Evolutionary conservation across 352 stramenopile genomes (phyloP).

Genomic region (Pythium aquatile): DNA sequence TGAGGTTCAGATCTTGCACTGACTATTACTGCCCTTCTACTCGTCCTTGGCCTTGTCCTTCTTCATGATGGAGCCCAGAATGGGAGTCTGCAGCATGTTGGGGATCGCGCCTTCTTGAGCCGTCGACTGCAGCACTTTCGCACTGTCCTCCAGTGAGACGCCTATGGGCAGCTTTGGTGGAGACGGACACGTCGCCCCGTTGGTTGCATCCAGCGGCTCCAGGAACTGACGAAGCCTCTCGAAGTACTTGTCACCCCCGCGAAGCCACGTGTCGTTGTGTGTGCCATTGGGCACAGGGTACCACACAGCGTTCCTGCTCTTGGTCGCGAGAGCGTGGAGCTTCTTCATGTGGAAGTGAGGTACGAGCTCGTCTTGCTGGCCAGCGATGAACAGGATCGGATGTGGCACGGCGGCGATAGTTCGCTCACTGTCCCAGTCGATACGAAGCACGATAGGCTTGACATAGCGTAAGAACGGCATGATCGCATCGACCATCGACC

Average conservation of each 20-base stretch:
- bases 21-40: neutral
- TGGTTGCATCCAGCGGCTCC: conserved; percentile 28
- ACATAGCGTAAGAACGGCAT: conserved; percentile 90
- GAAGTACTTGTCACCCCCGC: conserved; percentile 89
- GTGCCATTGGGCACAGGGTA: conserved; percentile 86
- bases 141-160: conserved; percentile 2
- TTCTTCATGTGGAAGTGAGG: conserved; percentile 88
- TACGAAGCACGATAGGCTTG: conserved; percentile 89
- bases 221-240: conserved; percentile 67
- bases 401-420: conserved; percentile 61
- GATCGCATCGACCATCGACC: conserved; percentile 91
- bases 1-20: neutral
- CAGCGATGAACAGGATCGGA: conserved; percentile 92
- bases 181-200: conserved; percentile 20
- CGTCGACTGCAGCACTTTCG: neutral
- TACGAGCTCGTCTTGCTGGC: conserved; percentile 90
- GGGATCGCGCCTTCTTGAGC: conserved; percentile 62
- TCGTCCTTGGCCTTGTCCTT: conserved; percentile 21
- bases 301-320: conserved; percentile 58
- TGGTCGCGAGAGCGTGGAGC: conserved; percentile 65
- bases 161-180: conserved; percentile 17
- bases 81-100: conserved; percentile 63
- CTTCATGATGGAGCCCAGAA: conserved; percentile 38
- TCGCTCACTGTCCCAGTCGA: conserved; percentile 86
- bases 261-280: conserved; percentile 94